phyloP scores from a whole-genome alignment of 2,329 filamentous ascomycete genomes.

The Thelonectria olida region DNA sequence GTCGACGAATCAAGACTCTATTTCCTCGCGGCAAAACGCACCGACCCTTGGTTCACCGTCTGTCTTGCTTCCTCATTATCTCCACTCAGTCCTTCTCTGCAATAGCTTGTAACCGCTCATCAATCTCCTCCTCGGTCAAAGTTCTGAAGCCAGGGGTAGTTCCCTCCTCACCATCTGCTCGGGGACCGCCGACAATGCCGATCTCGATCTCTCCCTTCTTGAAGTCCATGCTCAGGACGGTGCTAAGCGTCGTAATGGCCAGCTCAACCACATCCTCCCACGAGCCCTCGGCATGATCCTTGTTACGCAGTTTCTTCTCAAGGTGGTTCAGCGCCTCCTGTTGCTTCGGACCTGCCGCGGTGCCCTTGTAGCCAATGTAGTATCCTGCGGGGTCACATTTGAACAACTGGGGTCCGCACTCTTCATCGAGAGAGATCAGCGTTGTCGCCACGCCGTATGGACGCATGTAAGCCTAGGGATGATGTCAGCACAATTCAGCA shows the following conservation, averaged over 20 bases:
- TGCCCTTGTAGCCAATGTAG: constrained; percentile 98
- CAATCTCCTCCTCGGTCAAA: constrained; percentile 96
- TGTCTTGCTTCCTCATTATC: constrained; percentile 21
- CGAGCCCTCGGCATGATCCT: constrained; percentile 88
- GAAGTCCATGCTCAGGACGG: constrained; percentile 97
- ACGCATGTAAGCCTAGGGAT: constrained; percentile 86
- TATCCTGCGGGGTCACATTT: constrained; percentile 99
- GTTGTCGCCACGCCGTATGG: constrained; percentile 96
- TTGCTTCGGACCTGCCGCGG: constrained; percentile 95
- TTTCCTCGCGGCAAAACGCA: constrained; percentile 19
- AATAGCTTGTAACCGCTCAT: constrained; percentile 96
- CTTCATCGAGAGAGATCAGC: constrained; percentile 91
- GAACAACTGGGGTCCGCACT: constrained; percentile 93
- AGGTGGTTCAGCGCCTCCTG: constrained; percentile 98
- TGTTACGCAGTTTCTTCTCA: constrained; percentile 99
- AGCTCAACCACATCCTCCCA: constrained; percentile 99
- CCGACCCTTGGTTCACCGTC: constrained; percentile 21
- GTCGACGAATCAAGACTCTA: constrained; percentile 32
- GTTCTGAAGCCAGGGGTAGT: constrained; percentile 83
- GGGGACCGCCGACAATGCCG: constrained; percentile 92
- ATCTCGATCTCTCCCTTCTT: constrained; percentile 99
- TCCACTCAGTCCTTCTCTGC: constrained; percentile 90
- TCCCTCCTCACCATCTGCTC: constrained; percentile 83
- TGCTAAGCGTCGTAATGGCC: constrained; percentile 94
- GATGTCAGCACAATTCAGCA: constrained; percentile 43